A percentile compares a stretch with the other conserved stretches of the same genome.
phyloP scores from a whole-genome alignment of 2,329 filamentous ascomycete genomes.

The Epichloe hybrida region DNA sequence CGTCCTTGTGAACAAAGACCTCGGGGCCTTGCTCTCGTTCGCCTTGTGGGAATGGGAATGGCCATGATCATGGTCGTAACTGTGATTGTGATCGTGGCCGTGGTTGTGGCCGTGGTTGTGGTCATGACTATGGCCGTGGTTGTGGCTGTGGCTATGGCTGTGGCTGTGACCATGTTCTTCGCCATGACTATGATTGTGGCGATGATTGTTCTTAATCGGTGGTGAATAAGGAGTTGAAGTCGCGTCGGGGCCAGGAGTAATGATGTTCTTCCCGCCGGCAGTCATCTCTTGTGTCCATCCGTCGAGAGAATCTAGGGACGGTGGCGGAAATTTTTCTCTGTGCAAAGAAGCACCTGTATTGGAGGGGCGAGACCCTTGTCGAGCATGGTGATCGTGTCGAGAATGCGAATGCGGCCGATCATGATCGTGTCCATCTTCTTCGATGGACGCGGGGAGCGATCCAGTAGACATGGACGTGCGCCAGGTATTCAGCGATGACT shows the following conservation, averaged over 20 bases:
- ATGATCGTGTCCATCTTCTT: conserved; percentile 17
- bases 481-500: conserved; percentile 26
- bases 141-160: conserved; percentile 15
- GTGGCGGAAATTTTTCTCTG: conserved; percentile 20
- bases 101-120: conserved; percentile 10
- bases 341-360: conserved; percentile 15
- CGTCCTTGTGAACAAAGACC: conserved; percentile 58
- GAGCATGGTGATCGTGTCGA: conserved; percentile 17
- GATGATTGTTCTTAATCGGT: conserved; percentile 8
- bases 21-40: conserved; percentile 29
- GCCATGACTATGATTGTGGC: conserved; percentile 7
- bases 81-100: conserved; percentile 11
- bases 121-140: conserved; percentile 12
- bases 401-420: conserved; percentile 14
- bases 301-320: conserved; percentile 20
- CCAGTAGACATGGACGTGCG: conserved; percentile 21
- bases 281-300: conserved; percentile 30
- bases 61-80: conserved; percentile 14
- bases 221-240: conserved; percentile 15
- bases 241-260: conserved; percentile 20
- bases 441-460: conserved; percentile 17
- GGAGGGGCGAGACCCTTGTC: conserved; percentile 18
- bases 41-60: conserved; percentile 14
- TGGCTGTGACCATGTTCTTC: conserved; percentile 11
- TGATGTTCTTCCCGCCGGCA: conserved; percentile 25